These are phyloP conservation scores for Flaveria brownii DNA, from an alignment of 129 eudicot genomes.

Conservation along the genomic window DNA sequence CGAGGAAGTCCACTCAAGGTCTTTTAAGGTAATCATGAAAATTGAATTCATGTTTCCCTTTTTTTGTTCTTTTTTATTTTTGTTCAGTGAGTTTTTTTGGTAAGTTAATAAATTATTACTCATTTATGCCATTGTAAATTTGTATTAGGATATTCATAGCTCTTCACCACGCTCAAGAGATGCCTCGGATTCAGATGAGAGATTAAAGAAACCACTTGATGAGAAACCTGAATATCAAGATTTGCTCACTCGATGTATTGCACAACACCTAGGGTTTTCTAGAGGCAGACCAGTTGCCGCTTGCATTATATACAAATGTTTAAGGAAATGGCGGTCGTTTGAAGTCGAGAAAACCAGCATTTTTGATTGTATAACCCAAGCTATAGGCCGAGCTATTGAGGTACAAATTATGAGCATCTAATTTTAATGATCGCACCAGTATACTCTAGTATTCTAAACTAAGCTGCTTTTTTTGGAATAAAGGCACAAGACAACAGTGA, in stretches of 20 bases:
- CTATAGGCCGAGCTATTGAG: conserved; percentile 94
- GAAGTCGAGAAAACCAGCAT: conserved; percentile 89
- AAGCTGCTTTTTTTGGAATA: conserved; percentile 26
- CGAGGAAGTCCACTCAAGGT: conserved; percentile 65
- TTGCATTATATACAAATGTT: conserved; percentile 85
- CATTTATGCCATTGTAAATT: conserved; percentile 22
- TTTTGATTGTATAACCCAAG: conserved; percentile 83
- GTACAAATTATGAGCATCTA: conserved; percentile 36
- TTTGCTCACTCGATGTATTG: conserved; percentile 81
- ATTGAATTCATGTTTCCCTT: not conserved
- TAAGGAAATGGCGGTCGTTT: conserved; percentile 91
- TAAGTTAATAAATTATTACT: not conserved
- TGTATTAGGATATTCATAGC: conserved; percentile 66
- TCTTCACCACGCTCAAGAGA: conserved; percentile 55
- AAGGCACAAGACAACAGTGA: conserved; percentile 90
- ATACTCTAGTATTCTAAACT: conserved; percentile 14
- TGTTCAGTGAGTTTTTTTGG: conserved; percentile 24
- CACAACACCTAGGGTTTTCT: conserved; percentile 85
- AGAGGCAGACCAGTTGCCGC: conserved; percentile 93
- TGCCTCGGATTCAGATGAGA: conserved; percentile 64
- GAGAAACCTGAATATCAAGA: conserved; percentile 92
- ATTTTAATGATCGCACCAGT: conserved; percentile 7
- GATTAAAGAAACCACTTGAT: conserved; percentile 72
- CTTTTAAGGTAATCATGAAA: conserved; percentile 59
- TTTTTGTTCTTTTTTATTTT: not conserved